These are phyloP conservation scores for Sphagnum fallax DNA, from an alignment of 228 moss, liverwort and hornwort genomes.

Conservation along the genomic window DNA sequence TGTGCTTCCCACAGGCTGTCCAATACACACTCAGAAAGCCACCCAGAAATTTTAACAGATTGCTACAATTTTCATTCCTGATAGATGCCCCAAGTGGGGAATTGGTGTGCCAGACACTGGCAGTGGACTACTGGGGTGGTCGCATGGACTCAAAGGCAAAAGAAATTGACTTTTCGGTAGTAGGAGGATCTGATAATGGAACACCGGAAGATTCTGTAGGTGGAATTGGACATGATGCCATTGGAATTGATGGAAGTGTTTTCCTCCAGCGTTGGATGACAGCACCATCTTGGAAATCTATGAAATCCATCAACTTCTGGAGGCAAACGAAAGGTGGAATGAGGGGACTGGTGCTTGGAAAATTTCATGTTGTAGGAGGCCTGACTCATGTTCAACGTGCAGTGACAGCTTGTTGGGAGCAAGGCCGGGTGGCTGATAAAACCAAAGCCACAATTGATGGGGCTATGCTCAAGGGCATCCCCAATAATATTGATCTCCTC, in stretches of 20 bases:
- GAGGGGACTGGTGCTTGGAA: conserved; percentile 80
- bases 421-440: conserved; percentile 57
- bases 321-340: conserved; percentile 35
- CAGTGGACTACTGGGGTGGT: conserved; percentile 79
- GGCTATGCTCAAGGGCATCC: conserved; percentile 74
- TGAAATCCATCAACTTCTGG: conserved; percentile 79
- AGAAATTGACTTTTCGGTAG: conserved; percentile 22
- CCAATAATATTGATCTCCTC: conserved; percentile 79
- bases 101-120: conserved; percentile 69
- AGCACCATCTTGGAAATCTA: conserved; percentile 60
- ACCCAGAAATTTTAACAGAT: conserved; percentile 36
- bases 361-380: conserved; percentile 82
- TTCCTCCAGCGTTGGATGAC: conserved; percentile 86
- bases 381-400: conserved; percentile 77
- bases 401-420: conserved; percentile 63
- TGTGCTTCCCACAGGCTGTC: conserved; percentile 40
- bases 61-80: conserved; percentile 68
- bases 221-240: conserved; percentile 32
- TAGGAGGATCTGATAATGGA: conserved; percentile 22
- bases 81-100: conserved; percentile 62
- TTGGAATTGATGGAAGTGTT: conserved; percentile 76
- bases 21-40: conserved; percentile 42
- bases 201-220: conserved; percentile 25
- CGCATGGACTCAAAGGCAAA: conserved; percentile 66
- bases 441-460: conserved; percentile 90